Evolutionary conservation across 129 eudicot species (phyloP).

Genomic region (Cynara cardunculus): DNA sequence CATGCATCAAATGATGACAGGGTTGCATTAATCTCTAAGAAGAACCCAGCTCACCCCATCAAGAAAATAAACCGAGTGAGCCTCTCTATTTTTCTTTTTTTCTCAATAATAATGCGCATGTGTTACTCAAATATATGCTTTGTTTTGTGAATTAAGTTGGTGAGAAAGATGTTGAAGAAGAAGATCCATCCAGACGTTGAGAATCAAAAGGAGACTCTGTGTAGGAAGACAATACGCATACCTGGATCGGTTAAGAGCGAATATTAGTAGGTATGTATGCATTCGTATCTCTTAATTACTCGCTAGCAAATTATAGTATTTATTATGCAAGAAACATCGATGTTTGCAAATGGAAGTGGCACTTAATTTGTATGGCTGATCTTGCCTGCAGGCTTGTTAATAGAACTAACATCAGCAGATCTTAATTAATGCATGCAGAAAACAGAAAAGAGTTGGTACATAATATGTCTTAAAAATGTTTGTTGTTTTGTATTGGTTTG

Average conservation of each 20-base stretch:
- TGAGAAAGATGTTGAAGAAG: slow-evolving; percentile 66
- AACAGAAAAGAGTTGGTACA: neutral
- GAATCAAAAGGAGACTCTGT: slow-evolving; percentile 23
- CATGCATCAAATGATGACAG: slow-evolving; percentile 14
- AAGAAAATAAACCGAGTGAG: slow-evolving; percentile 56
- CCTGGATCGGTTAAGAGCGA: slow-evolving; percentile 13
- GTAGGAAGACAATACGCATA: slow-evolving; percentile 12
- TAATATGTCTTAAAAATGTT: neutral
- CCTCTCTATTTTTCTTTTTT: neutral
- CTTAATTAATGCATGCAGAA: too few relatives aligned
- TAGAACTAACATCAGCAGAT: too few relatives aligned
- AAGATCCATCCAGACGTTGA: slow-evolving; percentile 71
- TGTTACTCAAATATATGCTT: neutral
- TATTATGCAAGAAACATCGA: neutral
- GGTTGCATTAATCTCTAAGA: slow-evolving; percentile 37
- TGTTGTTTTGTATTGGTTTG: slow-evolving; percentile 15
- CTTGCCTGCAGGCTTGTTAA: too few relatives aligned
- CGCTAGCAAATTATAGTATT: neutral
- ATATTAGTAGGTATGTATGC: neutral
- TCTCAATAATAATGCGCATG: neutral
- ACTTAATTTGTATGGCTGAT: neutral
- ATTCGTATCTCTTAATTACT: neutral
- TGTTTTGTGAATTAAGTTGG: slow-evolving; percentile 34
- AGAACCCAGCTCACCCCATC: slow-evolving; percentile 42
- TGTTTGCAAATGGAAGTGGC: too few relatives aligned